phyloP scores from a whole-genome alignment of 2,329 filamentous ascomycete genomes.

The Mollisiaceae sp. region DNA sequence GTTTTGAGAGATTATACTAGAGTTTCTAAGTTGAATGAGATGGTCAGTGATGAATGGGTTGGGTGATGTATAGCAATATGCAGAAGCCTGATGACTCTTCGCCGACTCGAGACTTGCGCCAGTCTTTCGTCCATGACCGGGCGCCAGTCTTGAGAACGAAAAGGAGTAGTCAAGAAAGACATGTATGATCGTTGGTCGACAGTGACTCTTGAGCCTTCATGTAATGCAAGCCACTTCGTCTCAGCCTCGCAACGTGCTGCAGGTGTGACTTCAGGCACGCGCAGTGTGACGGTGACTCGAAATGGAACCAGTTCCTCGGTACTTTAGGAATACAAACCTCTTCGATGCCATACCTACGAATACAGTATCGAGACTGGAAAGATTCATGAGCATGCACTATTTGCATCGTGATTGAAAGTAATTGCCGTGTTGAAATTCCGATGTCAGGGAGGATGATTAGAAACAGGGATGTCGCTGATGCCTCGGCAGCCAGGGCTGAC shows the following conservation, averaged over 20 bases:
- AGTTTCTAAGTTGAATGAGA: not conserved
- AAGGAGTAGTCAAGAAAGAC: not conserved
- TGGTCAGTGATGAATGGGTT: not conserved
- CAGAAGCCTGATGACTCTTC: slow-evolving; percentile 15
- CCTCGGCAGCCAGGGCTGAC: slow-evolving; percentile 20
- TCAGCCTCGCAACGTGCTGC: not conserved
- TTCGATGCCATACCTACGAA: not conserved
- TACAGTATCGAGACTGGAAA: not conserved
- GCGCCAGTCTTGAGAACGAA: not conserved
- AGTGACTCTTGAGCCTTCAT: slow-evolving; percentile 5
- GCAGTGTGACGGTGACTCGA: slow-evolving; percentile 2
- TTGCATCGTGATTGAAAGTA: not conserved
- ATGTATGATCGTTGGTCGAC: not conserved
- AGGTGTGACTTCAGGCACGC: slow-evolving; percentile 1
- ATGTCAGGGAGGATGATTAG: not conserved
- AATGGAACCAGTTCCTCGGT: not conserved
- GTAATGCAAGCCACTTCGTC: not conserved
- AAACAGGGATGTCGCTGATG: slow-evolving; percentile 7
- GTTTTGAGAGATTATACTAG: not conserved
- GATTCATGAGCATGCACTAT: not conserved
- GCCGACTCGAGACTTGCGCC: not conserved
- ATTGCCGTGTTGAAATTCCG: slow-evolving; percentile 1
- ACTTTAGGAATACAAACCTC: not conserved
- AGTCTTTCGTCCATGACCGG: not conserved
- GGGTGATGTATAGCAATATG: slow-evolving; percentile 9